Conservation (phyloP, 163 green algal species). For the Coccomyxa subellipsoidea region DNA sequence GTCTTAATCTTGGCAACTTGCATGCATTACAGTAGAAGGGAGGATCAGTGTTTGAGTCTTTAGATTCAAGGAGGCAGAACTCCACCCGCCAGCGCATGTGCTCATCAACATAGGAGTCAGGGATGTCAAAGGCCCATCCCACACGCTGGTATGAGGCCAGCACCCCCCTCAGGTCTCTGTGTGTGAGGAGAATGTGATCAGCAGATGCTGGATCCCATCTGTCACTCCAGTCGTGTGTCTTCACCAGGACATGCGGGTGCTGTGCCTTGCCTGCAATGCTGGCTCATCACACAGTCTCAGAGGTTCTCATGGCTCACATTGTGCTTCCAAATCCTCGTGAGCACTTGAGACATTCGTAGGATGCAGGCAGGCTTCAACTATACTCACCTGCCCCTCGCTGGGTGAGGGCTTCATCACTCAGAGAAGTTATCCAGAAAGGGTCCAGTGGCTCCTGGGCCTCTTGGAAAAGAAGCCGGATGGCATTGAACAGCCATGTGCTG, state of each 20-base stretch:
- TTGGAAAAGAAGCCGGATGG: slow-evolving; percentile 32
- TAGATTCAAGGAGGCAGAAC: background rate
- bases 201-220: slow-evolving; percentile 15
- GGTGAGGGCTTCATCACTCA: slow-evolving; percentile 18
- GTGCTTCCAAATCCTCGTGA: background rate
- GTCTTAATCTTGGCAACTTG: no score
- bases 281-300: background rate
- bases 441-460: slow-evolving; percentile 27
- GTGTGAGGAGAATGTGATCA: slow-evolving; percentile 31
- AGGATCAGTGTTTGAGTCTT: no score
- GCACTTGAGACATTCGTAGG: no score
- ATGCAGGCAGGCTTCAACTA: no score
- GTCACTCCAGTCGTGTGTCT: slow-evolving; percentile 39
- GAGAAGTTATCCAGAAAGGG: slow-evolving; percentile 26
- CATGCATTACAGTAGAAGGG: no score
- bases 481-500: slow-evolving; percentile 44
- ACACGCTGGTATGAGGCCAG: slow-evolving; percentile 34
- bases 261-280: background rate
- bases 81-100: slow-evolving; percentile 32
- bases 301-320: background rate
- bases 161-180: slow-evolving; percentile 32
- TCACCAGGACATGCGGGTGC: slow-evolving; percentile 29
- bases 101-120: slow-evolving; percentile 29
- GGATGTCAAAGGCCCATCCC: slow-evolving; percentile 35
- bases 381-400: background rate